Base-by-base conservation (phyloP, 352 stramenopile species). In the Globisporangium nodosum region DNA sequence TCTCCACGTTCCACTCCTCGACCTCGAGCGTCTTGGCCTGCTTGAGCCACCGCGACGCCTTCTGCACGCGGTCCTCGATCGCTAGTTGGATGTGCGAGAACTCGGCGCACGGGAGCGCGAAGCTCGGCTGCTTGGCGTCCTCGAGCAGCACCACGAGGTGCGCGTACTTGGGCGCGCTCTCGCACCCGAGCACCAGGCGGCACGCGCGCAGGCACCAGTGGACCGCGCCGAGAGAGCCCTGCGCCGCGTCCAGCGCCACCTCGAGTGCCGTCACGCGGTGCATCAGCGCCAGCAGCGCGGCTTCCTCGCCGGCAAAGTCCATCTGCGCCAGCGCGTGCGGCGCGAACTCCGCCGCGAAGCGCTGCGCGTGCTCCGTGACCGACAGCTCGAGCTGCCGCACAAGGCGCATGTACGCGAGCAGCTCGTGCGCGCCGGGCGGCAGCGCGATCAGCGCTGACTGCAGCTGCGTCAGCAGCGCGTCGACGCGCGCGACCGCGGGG, bases 181-280 rank as follows among this genome's bases (percentile, higher is more conserved):
- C 64, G 13, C 66, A 75, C 0, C 65, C 68, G 0, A 94, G 69
- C 1, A 91, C 80, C 20, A 91, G 68, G 43, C 71, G 58, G 51
- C 81, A 94, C 11, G 84, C 84, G 4, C 80, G 76, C 35, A 94
- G 62, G 46, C 79, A 91, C 84, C 84, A 94, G 49, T 94, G 84
- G 35, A 92, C 73, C 21, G 81, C 73, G 15, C 63, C 73, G 33
- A 94, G 58, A n/a, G 73, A 79, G 15, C 65, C 59, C 16, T 86
- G 69, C 13, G 73, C 68, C 13, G 56, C 63, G 18, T 94, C 82
- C 12, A 89, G 60, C 37, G 70, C 65, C 18, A 92, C 57, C 54
- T 92, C 79, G 3, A 92, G 62, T 9, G 58, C 63, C 9, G 79
- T 86, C 46, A 92, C 59, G 49, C 81, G 75, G 31, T 73, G 70